These are phyloP conservation scores for Vaccinium macrocarpon DNA, from an alignment of 148 eudicot species.

Conservation along the genomic window DNA sequence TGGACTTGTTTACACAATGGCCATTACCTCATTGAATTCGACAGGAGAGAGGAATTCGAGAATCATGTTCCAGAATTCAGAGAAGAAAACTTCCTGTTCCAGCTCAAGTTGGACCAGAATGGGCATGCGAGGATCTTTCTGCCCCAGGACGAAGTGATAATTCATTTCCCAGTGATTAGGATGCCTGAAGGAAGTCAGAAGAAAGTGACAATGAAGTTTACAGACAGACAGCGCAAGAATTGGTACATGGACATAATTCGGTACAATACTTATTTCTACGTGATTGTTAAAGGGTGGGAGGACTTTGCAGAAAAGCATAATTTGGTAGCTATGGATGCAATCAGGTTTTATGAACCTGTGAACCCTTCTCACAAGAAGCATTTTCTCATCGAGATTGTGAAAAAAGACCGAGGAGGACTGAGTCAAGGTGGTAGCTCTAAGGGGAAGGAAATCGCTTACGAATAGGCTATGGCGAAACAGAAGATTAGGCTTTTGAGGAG, in stretches of 20 bases:
- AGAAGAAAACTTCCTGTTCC: not conserved
- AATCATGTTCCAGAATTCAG: not conserved
- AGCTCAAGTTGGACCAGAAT: not conserved
- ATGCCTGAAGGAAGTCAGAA: not conserved
- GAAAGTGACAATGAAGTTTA: not conserved
- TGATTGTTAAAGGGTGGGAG: not conserved
- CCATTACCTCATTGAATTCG: not conserved
- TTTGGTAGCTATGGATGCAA: not conserved
- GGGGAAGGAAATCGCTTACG: not conserved
- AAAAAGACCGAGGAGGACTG: not conserved
- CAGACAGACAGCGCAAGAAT: not conserved
- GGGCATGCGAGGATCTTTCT: not conserved
- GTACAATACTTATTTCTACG: not conserved
- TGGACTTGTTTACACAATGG: no score
- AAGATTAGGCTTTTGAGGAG: not conserved
- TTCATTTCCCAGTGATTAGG: not conserved
- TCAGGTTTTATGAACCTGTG: constrained; percentile 6
- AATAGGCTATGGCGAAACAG: not conserved
- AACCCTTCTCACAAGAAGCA: not conserved
- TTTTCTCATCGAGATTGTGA: not conserved
- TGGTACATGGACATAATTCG: not conserved
- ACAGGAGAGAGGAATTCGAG: not conserved
- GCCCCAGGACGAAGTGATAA: not conserved
- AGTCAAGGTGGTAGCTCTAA: not conserved
- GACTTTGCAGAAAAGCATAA: not conserved